Evolutionary conservation across 2,329 filamentous ascomycete genomes (phyloP).

Genomic region (Thyridium curvatum): DNA sequence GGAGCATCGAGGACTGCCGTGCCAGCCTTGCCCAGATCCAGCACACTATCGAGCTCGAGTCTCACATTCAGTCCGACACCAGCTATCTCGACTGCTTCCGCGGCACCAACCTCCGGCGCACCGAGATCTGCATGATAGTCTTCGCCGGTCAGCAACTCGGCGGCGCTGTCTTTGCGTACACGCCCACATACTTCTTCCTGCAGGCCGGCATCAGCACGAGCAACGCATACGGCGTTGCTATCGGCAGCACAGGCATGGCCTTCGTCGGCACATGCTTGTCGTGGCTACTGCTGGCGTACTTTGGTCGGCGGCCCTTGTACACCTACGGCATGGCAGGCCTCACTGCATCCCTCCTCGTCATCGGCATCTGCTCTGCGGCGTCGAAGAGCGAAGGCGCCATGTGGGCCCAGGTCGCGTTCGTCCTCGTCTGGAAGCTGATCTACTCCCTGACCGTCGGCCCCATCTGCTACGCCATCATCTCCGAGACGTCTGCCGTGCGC

Average conservation of each 20-base stretch:
- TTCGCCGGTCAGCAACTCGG: constrained; percentile 22
- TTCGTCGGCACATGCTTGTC: constrained; percentile 32
- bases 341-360: constrained; percentile 23
- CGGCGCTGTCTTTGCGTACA: constrained; percentile 29
- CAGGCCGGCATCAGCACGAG: constrained; percentile 23
- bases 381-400: constrained; percentile 26
- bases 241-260: constrained; percentile 25
- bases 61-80: constrained; percentile 28
- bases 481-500: constrained; percentile 38
- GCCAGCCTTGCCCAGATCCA: constrained; percentile 38
- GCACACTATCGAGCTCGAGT: constrained; percentile 35
- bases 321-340: constrained; percentile 30
- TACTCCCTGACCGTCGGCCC: constrained; percentile 42
- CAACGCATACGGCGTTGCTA: constrained; percentile 24
- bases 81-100: constrained; percentile 42
- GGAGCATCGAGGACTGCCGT: constrained; percentile 25
- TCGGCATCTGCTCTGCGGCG: constrained; percentile 33
- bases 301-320: constrained; percentile 33
- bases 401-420: constrained; percentile 32
- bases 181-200: constrained; percentile 32
- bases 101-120: constrained; percentile 34
- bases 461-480: constrained; percentile 38
- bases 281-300: constrained; percentile 28
- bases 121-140: constrained; percentile 33
- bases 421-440: constrained; percentile 35